Conservation (phyloP, 345 rosid genomes). For the Syzygium grande region DNA sequence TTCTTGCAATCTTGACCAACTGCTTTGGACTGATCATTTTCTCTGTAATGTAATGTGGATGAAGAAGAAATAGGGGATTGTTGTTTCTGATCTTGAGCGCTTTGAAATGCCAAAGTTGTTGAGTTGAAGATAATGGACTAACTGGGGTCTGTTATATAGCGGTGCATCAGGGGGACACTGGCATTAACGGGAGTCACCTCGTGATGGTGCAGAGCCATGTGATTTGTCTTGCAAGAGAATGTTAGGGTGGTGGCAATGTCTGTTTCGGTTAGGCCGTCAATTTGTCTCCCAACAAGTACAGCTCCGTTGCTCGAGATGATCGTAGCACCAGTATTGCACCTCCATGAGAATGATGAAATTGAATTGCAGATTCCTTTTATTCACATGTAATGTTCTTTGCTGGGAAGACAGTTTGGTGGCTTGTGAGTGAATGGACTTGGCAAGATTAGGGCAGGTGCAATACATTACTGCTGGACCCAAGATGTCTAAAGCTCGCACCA, state of each 20-base stretch:
- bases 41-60: neutral
- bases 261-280: neutral
- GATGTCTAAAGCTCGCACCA: neutral
- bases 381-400: neutral
- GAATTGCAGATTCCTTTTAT: neutral
- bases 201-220: neutral
- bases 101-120: neutral
- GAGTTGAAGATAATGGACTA: neutral
- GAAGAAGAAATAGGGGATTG: neutral
- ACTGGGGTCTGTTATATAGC: neutral
- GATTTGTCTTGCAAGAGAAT: neutral
- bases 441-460: neutral
- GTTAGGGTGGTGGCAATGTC: neutral
- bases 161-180: neutral
- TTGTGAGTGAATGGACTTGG: neutral
- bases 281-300: neutral
- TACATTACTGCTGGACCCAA: neutral
- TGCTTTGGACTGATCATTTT: conserved; percentile 18
- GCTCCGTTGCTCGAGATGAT: neutral
- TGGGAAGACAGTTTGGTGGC: neutral
- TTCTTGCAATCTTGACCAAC: conserved; percentile 23
- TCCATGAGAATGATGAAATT: neutral
- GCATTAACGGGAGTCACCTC: neutral
- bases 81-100: neutral
- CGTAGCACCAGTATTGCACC: neutral